Evolutionary conservation across 768 basidiomycete genomes (phyloP), one percentile per base, ranked within the genome.

Genomic region (Crucibulum laeve): DNA sequence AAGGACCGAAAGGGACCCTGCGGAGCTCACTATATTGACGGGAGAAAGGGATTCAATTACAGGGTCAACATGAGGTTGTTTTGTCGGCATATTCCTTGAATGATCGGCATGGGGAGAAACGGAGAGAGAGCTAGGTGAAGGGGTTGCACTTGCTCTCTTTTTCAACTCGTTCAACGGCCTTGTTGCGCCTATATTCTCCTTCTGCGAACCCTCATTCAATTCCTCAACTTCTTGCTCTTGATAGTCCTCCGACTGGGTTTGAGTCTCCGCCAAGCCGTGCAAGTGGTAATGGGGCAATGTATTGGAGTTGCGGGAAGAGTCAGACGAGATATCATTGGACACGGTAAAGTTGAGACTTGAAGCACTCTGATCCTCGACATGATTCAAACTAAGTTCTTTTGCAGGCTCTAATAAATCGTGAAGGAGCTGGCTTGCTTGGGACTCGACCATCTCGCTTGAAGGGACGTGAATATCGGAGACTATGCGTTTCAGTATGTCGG

Each of bases 401-500:
- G 45, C 63, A 18, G 54, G 44, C 18, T 62, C 60, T 17, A 81
- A 52, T 5, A 77, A 67, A 44, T 74, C 65, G 40, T 71, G 60
- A 39, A 83, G 56, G 30, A 82, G 53, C 43, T 80, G 74, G 15
- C 75, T 76, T 4, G 79, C 68, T 48, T 82, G 80, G n/a, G 78
- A 76, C 48, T 70, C 68, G 18, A 58, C 64, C 19, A 59, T 44
- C 53, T 72, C 72, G 55, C 76, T 80, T 43, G 38, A 44, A 42
- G 22, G 33, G 35, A 22, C 25, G 50, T 15, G 25, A 45, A 23
- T 43, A 43, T 35, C 43, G 45, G 25, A 18, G 25, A 28, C 13
- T 28, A 2, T 36, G 34, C 28, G 46, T 38, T 34, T 22, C 49
- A 24, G 15, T 38, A 58, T 18, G 49, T 38, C 50, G 60, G 67